Evolutionary conservation across 176 grass and related monocot species (phyloP).

Genomic region (Chrysopogon serrulatus): DNA sequence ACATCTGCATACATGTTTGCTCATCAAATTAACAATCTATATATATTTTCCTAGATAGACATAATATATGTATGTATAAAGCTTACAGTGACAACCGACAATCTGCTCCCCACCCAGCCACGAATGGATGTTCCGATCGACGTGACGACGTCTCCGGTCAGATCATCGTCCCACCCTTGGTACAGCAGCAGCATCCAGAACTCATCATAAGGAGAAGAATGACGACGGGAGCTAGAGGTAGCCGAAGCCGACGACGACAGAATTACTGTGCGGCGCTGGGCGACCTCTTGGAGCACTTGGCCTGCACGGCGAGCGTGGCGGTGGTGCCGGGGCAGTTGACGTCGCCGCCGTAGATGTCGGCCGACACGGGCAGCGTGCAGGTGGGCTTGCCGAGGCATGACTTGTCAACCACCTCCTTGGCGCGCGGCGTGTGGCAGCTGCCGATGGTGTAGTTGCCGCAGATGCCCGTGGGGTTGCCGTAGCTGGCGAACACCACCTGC

Average conservation of each 20-base stretch:
- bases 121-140: neutral
- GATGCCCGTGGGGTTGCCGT: constrained; percentile 67
- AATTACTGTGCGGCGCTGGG: constrained; percentile 32
- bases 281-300: constrained; percentile 74
- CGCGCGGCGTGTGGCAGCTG: constrained; percentile 54
- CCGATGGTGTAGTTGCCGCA: constrained; percentile 85
- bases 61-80: neutral
- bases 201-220: too few relatives aligned
- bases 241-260: neutral
- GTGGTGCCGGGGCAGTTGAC: constrained; percentile 62
- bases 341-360: constrained; percentile 55
- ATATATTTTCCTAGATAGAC: neutral
- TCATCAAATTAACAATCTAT: constrained; percentile 19
- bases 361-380: constrained; percentile 45
- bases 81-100: neutral
- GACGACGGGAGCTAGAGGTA: neutral
- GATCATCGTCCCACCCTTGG: neutral
- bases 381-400: constrained; percentile 59
- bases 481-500: constrained; percentile 78
- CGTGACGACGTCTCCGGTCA: neutral
- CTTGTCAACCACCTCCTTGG: constrained; percentile 54
- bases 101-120: neutral
- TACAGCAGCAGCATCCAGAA: neutral
- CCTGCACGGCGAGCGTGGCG: constrained; percentile 77
- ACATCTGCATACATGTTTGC: constrained; percentile 16